Evolutionary conservation across 2,329 filamentous ascomycete species (phyloP).

Genomic region (Pezicula neosporulosa): DNA sequence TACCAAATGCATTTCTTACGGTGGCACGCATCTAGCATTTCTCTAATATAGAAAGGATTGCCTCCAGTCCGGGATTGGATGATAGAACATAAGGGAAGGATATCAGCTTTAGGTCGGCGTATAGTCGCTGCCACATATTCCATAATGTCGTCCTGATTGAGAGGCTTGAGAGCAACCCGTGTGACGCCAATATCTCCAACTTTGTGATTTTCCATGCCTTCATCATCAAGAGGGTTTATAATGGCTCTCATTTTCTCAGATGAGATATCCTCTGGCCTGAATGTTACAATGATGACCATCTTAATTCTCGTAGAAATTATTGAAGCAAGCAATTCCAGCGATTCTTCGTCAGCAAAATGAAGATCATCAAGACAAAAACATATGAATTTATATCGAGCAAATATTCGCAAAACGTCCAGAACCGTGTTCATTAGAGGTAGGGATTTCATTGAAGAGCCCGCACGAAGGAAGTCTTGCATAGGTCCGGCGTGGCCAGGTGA

Average conservation of each 20-base stretch:
- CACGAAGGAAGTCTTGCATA: conserved; percentile 52
- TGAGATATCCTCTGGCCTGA: conserved; percentile 62
- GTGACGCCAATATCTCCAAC: conserved; percentile 57
- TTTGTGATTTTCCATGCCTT: conserved; percentile 40
- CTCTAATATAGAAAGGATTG: conserved; percentile 86
- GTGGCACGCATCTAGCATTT: conserved; percentile 86
- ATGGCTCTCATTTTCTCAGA: conserved; percentile 52
- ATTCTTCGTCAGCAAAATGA: conserved; percentile 87
- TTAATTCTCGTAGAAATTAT: conserved; percentile 77
- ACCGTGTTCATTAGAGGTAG: conserved; percentile 85
- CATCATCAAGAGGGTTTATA: conserved; percentile 49
- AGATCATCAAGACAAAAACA: conserved; percentile 87
- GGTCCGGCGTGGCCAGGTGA: conserved; percentile 12
- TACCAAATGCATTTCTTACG: conserved; percentile 85
- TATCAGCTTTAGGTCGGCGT: conserved; percentile 66
- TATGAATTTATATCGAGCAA: conserved; percentile 81
- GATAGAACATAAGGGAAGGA: conserved; percentile 77
- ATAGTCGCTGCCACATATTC: conserved; percentile 81
- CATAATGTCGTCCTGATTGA: conserved; percentile 76
- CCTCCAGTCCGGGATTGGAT: conserved; percentile 85
- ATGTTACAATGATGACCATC: conserved; percentile 76
- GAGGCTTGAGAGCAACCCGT: conserved; percentile 64
- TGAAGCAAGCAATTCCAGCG: conserved; percentile 77
- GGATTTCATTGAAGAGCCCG: conserved; percentile 55
- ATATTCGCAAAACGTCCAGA: conserved; percentile 77